A percentile compares a stretch with the other conserved stretches of the same genome.
phyloP scores from a whole-genome alignment of 2,329 filamentous ascomycete genomes.

The Hypoxylon sp. region DNA sequence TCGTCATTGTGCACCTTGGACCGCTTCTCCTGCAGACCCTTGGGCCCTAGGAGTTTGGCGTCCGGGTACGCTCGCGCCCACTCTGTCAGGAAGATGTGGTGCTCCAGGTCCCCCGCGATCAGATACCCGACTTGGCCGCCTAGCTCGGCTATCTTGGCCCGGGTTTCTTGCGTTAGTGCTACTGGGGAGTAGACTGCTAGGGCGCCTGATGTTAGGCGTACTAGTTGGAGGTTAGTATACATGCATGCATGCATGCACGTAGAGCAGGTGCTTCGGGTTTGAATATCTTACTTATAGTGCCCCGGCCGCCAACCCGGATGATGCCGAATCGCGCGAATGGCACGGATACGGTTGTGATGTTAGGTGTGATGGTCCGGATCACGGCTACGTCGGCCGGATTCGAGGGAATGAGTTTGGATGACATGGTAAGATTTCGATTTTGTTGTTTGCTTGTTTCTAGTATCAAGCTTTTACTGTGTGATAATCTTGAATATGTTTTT shows the following conservation, averaged over 20 bases:
- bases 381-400: slow-evolving; percentile 88
- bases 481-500: slow-evolving; percentile 9
- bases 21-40: slow-evolving; percentile 85
- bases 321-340: slow-evolving; percentile 85
- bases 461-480: not conserved
- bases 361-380: slow-evolving; percentile 82
- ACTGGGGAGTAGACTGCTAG: slow-evolving; percentile 94
- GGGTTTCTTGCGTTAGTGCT: slow-evolving; percentile 79
- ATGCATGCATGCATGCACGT: not conserved
- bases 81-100: slow-evolving; percentile 90
- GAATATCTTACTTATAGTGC: slow-evolving; percentile 79
- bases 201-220: slow-evolving; percentile 78
- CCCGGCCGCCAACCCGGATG: slow-evolving; percentile 85
- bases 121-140: slow-evolving; percentile 82
- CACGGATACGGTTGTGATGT: slow-evolving; percentile 79
- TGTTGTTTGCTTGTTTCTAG: slow-evolving; percentile 4
- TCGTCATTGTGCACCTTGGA: slow-evolving; percentile 64
- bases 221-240: slow-evolving; percentile 52
- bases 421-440: slow-evolving; percentile 55
- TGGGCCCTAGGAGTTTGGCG: slow-evolving; percentile 82
- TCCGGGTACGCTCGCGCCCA: slow-evolving; percentile 83
- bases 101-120: slow-evolving; percentile 86
- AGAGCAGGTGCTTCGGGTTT: not conserved
- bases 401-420: slow-evolving; percentile 69
- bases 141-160: slow-evolving; percentile 67